phyloP scores from a whole-genome alignment of 2,329 filamentous ascomycete species.

The Grosmannia huntii region DNA sequence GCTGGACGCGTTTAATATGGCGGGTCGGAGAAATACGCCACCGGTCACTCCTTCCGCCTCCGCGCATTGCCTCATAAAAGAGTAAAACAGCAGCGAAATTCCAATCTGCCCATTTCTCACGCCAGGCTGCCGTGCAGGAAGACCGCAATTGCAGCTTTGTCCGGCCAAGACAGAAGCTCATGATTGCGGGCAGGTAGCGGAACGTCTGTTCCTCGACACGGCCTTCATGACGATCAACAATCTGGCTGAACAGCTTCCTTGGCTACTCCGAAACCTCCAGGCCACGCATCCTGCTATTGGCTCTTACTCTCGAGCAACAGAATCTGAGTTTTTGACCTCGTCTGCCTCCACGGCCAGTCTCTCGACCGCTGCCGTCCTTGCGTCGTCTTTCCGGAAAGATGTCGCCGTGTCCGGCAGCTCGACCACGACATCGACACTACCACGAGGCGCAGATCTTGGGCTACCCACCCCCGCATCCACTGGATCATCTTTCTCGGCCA shows the following conservation, averaged over 20 bases:
- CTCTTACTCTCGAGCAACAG: neutral
- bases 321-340: neutral
- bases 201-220: constrained; percentile 22
- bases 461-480: constrained; percentile 4
- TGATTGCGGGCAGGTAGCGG: constrained; percentile 15
- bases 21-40: constrained; percentile 11
- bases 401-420: neutral
- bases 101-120: neutral
- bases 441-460: neutral
- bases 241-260: constrained; percentile 42
- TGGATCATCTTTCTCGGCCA: neutral
- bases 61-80: neutral
- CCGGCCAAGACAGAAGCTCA: constrained; percentile 9
- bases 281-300: constrained; percentile 13
- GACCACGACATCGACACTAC: neutral
- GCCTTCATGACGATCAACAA: constrained; percentile 52
- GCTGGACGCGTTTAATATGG: constrained; percentile 8
- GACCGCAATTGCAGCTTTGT: neutral
- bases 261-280: constrained; percentile 39
- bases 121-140: neutral
- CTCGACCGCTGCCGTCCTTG: constrained; percentile 2
- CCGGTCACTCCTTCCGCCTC: constrained; percentile 1
- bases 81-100: neutral
- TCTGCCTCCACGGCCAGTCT: neutral
- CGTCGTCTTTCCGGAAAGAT: constrained; percentile 7